Base-by-base conservation (phyloP, 176 grass and related monocot genomes). In the Eleusine coracana region DNA sequence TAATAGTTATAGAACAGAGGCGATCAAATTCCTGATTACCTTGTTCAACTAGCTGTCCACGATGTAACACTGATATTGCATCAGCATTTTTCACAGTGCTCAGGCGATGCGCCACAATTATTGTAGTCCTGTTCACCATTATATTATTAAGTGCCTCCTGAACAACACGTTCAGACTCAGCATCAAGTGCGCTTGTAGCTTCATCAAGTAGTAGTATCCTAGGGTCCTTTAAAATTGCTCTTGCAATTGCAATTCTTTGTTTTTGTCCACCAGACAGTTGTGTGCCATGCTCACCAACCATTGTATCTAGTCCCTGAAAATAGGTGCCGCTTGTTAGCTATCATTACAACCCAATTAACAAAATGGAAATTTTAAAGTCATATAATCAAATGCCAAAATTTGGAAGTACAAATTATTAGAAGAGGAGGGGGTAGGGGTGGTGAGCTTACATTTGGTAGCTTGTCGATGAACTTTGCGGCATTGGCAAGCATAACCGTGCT, bases 241-340 rank as follows among this genome's bases (percentile, higher is more conserved):
- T 92, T 79, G 93, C 90, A 72, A 96, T 92, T 73, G 88, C 88
- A 78, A 96, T 92, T 41, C 90, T 88, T 72, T 96, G 93, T 63
- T 96, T 96, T 63, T 96, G 93, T 52, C 93, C 90, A 41, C 90
- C 90, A 8, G 93, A 96, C 58, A 96, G 81, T 14, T 96, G 94
- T 11, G 88, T 89, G 18, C 90, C 93, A 59, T 91, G 90, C 76
- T 96, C 90, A 51, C 90, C 94, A 36, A 96, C 90, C 88, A 93
- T 89, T 29, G 94, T 96, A 73, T 93, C 86, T 45, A 96, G 69
- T 40, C 94, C 94, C 94, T 96, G 73, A 77, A 58, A 66, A 88
- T 38, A 74, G 23, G 23, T 17, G 13, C 1, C 23, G 7, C 44
- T 80, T 67, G 49, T 61, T 12, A 86, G 15, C 5, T 41, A 50